phyloP scores from a whole-genome alignment of 2,329 filamentous ascomycete species.

The Botrytis fragariae region DNA sequence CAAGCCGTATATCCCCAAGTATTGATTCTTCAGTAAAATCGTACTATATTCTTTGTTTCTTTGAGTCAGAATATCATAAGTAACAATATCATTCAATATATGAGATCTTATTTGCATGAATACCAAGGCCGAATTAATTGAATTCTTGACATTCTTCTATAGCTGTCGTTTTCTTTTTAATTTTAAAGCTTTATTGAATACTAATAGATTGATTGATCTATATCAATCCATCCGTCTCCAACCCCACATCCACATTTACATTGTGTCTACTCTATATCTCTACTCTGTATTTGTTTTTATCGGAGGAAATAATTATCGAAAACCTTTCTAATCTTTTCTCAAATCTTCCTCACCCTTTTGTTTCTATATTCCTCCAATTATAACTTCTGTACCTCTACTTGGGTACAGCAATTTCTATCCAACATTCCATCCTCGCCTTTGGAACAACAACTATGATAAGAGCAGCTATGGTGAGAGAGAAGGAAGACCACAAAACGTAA shows the following conservation, averaged over 20 bases:
- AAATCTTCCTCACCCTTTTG: background rate
- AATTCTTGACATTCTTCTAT: background rate
- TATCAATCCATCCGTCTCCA: background rate
- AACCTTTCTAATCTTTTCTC: background rate
- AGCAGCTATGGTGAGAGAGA: background rate
- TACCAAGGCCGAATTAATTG: background rate
- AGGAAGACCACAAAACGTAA: background rate
- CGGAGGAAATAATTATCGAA: background rate
- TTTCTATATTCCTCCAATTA: background rate
- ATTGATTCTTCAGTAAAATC: too few relatives aligned
- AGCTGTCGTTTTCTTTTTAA: fast-evolving
- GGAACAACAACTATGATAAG: background rate
- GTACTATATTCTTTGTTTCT: background rate
- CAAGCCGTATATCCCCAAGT: background rate
- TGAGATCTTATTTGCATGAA: background rate
- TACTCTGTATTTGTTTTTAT: background rate
- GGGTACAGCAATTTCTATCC: background rate
- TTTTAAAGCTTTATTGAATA: background rate
- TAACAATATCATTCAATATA: background rate
- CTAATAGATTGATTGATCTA: background rate
- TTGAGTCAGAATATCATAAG: background rate
- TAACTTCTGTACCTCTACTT: background rate
- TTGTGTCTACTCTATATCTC: background rate
- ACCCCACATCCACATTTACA: background rate
- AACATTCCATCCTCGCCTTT: background rate